Conservation (phyloP, 352 stramenopile species). For the Porosira glacialis region DNA sequence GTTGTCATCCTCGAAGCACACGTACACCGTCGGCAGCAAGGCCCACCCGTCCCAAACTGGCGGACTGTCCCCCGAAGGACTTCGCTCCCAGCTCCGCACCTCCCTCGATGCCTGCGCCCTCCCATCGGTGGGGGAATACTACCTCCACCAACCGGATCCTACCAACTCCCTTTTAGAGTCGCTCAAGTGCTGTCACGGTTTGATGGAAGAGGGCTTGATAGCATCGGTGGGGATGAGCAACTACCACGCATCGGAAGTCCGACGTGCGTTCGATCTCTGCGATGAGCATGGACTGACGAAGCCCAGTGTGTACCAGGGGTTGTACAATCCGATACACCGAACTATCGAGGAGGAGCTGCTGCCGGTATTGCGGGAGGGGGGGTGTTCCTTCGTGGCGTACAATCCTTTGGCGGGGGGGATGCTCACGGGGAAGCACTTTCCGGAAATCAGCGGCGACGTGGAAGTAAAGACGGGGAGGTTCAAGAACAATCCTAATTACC, state of each 20-base stretch:
- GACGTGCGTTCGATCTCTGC: slow-evolving; percentile 78
- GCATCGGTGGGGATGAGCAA: slow-evolving; percentile 80
- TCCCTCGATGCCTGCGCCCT: slow-evolving; percentile 64
- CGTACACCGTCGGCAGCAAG: slow-evolving; percentile 71
- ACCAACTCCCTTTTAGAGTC: slow-evolving; percentile 70
- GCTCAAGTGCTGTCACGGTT: slow-evolving; percentile 59
- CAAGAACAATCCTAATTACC: slow-evolving; percentile 82
- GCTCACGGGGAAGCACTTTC: slow-evolving; percentile 78
- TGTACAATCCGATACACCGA: slow-evolving; percentile 84
- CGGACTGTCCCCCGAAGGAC: slow-evolving; percentile 69
- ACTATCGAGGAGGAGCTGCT: slow-evolving; percentile 80
- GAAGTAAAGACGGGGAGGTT: slow-evolving; percentile 68
- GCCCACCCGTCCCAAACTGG: slow-evolving; percentile 69
- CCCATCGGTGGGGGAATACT: slow-evolving; percentile 70
- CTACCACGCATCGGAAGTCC: slow-evolving; percentile 79
- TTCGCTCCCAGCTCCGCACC: slow-evolving; percentile 70
- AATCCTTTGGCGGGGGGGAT: slow-evolving; percentile 82
- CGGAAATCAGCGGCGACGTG: too few relatives aligned
- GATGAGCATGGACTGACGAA: slow-evolving; percentile 67
- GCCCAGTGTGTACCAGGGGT: slow-evolving; percentile 82
- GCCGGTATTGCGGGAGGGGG: slow-evolving; percentile 67
- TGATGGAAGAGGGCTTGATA: slow-evolving; percentile 73
- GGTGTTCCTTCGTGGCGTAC: slow-evolving; percentile 82
- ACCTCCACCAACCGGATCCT: slow-evolving; percentile 83
- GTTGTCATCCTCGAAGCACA: neutral